Evolutionary conservation across 2,329 filamentous ascomycete species (phyloP).

Genomic region (Aspergillus sergii): DNA sequence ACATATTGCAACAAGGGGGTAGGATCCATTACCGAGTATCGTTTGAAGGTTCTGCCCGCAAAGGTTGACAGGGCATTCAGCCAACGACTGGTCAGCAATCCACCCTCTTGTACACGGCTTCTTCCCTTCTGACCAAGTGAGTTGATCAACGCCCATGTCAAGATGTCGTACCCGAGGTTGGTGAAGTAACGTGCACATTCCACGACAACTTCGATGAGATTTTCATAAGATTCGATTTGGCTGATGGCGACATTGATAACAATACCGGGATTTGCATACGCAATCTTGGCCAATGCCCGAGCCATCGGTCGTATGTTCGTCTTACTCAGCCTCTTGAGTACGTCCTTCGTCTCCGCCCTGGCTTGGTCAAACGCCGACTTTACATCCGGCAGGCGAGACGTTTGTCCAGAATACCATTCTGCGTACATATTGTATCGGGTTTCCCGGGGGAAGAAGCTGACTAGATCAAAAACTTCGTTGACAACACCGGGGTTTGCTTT

Average conservation of each 20-base stretch:
- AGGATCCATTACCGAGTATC: constrained; percentile 81
- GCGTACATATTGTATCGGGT: constrained; percentile 86
- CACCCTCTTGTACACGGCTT: constrained; percentile 63
- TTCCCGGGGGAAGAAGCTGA: constrained; percentile 75
- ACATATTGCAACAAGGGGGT: constrained; percentile 88
- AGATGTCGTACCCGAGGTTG: constrained; percentile 85
- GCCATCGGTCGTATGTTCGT: constrained; percentile 87
- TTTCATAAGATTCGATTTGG: constrained; percentile 92
- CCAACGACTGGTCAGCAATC: constrained; percentile 85
- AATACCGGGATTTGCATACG: constrained; percentile 84
- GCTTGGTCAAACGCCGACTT: constrained; percentile 76
- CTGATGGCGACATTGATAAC: constrained; percentile 87
- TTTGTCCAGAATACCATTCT: constrained; percentile 85
- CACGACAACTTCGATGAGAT: constrained; percentile 91
- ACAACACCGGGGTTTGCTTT: constrained; percentile 81
- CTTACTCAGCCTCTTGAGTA: constrained; percentile 85
- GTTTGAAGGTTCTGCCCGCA: constrained; percentile 83
- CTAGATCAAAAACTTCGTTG: constrained; percentile 81
- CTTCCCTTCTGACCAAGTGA: constrained; percentile 61
- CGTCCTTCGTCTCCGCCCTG: constrained; percentile 76
- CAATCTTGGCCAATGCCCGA: constrained; percentile 86
- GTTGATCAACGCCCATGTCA: constrained; percentile 89
- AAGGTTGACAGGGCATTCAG: constrained; percentile 87
- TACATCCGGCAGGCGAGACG: constrained; percentile 75
- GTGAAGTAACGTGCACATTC: constrained; percentile 95